Evolutionary conservation across 1,284 basidiomycete species (phyloP), one percentile per base, ranked within the genome.

Genomic region (Ganoderma resinaceum): DNA sequence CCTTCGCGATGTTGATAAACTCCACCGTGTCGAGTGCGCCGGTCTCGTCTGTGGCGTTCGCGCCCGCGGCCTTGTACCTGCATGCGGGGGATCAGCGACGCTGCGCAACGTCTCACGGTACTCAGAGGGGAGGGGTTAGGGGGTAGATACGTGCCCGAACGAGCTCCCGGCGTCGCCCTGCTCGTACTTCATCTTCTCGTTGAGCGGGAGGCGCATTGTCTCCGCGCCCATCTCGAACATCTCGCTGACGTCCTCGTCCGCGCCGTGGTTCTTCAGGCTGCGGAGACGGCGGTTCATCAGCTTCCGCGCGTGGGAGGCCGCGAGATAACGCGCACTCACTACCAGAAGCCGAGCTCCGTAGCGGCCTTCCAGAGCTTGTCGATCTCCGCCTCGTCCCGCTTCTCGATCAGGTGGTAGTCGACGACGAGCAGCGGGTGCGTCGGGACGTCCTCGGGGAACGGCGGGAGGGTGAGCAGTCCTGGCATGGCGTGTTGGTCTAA

Each of bases 141-240:
- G 23, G n/a, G 8, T 9, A 23, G 3, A 9, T 11, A 64, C 72
- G 26, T 69, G 80, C 73, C 82, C 82, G 53, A 78, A 80, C 1
- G 77, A 80, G 61, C 73, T 74, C 2, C 81, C 81, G 2, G 70
- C 70, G 67, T 83, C 79, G 12, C 80, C 82, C 53, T 81, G 81
- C 69, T 81, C 80, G 67, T 75, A 82, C 67, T 77, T 74, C 75
- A 81, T 76, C 67, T 82, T 80, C 67, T 82, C 81, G n/a, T 79
- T 79, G 3, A 79, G 66, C 0, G 81, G 78, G 0, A 82, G 76
- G 0, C 63, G 61, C 76, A 82, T 81, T 0, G 80, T 81, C 68
- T 79, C 78, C 14, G 77, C 74, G 12, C 81, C 82, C 76, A 82
- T 78, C 8, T 76, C 76, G 65, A 82, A 81, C 79, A 82, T 81